Evolutionary conservation across 2,329 filamentous ascomycete species (phyloP), one percentile per base, ranked within the genome.

Genomic region (Cladosporium oxysporum): DNA sequence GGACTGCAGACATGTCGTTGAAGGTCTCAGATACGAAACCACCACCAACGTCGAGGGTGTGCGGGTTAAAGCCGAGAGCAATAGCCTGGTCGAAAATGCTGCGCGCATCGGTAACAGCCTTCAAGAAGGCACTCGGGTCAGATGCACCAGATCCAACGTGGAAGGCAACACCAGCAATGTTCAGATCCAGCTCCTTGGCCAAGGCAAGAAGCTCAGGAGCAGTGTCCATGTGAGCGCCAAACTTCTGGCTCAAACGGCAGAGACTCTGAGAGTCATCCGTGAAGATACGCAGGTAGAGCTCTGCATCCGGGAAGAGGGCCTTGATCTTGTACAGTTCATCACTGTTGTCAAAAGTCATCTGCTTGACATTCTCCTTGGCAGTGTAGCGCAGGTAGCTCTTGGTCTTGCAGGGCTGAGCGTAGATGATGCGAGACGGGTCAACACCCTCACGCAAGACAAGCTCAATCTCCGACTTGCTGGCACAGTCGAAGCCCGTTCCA

Each of bases 301-400:
- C 92, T 31, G 95, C 95, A 58, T 88, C 88, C 2, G 95, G 94
- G 76, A 87, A 97, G 73, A 95, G 87, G 79, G 92, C 91, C 80
- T 96, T 95, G 79, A 96, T 94, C 86, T 99, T 99, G 87, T 94
- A 92, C 62, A 99, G 87, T 85, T 99, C 95, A 79, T 99, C 95
- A 77, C 91, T 88, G 74, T 99, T 99, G 86, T 99, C 95, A 77
- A 99, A 98, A 2, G 95, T 99, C 94, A 99, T 98, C 84, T 97
- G 92, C 83, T 91, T 94, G 77, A 99, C 95, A 72, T 90, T 91
- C 71, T 89, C 84, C 76, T 88, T 86, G 75, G 91, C 88, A 70
- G 96, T 95, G 76, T 93, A 96, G 76, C 93, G 92, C 69, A 99
- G 86, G 79, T 97, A 98, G 58, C 94, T 97, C 83, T 95, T 96